phyloP scores from a whole-genome alignment of 2,329 filamentous ascomycete genomes.

The Aspergillus viridinutans region DNA sequence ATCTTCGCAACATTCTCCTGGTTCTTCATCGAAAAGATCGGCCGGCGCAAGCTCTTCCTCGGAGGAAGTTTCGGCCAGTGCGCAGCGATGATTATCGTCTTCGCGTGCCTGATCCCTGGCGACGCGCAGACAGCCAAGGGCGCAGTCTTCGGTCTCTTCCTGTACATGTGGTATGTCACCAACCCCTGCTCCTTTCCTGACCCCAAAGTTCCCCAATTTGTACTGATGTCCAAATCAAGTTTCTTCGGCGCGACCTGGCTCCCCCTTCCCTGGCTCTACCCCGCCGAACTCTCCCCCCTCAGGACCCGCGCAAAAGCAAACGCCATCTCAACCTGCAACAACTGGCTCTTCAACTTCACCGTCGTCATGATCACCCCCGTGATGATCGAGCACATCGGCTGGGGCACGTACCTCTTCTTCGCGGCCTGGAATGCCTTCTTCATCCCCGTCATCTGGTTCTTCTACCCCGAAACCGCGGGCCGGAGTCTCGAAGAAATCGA shows the following conservation, averaged over 20 bases:
- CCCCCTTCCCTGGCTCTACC: slow-evolving; percentile 56
- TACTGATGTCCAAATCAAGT: slow-evolving; percentile 30
- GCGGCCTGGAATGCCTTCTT: slow-evolving; percentile 41
- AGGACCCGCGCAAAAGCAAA: slow-evolving; percentile 55
- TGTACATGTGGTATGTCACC: slow-evolving; percentile 49
- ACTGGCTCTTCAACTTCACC: slow-evolving; percentile 56
- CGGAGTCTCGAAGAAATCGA: slow-evolving; percentile 44
- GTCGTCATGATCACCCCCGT: slow-evolving; percentile 49
- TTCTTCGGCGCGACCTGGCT: slow-evolving; percentile 64
- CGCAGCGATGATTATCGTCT: slow-evolving; percentile 39
- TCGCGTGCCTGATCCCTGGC: slow-evolving; percentile 35
- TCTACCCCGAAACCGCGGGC: slow-evolving; percentile 50
- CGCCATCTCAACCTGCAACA: slow-evolving; percentile 50
- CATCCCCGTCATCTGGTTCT: slow-evolving; percentile 52
- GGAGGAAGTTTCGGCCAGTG: slow-evolving; percentile 38
- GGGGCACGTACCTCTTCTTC: slow-evolving; percentile 45
- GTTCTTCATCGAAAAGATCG: slow-evolving; percentile 48
- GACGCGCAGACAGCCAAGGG: slow-evolving; percentile 27
- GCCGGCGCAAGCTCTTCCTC: slow-evolving; percentile 42
- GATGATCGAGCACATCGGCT: slow-evolving; percentile 36
- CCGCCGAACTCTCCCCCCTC: slow-evolving; percentile 52
- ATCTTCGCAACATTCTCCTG: slow-evolving; percentile 44
- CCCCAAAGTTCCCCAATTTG: slow-evolving; percentile 7
- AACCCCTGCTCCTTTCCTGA: too few relatives aligned
- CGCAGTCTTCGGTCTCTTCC: slow-evolving; percentile 58